These are phyloP conservation scores for Fusarium euwallaceae DNA, from an alignment of 2,329 filamentous ascomycete genomes.

Conservation along the genomic window DNA sequence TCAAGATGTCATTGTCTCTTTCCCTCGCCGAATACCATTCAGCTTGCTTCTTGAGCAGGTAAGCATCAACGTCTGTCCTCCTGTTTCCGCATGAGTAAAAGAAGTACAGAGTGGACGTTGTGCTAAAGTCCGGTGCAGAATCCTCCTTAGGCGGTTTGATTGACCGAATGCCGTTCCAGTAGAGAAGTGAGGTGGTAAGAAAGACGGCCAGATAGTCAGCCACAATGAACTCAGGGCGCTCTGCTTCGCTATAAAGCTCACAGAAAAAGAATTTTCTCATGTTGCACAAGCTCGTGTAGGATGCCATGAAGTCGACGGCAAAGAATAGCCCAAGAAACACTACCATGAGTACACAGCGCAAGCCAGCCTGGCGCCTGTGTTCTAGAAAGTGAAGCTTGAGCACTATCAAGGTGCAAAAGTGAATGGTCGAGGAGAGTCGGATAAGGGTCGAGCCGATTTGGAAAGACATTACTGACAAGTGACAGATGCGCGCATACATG, in stretches of 20 bases:
- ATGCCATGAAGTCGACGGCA: slow-evolving; percentile 10
- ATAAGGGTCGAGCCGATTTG: slow-evolving; percentile 11
- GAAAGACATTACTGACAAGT: slow-evolving; percentile 20
- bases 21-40: background rate
- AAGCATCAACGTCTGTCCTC: slow-evolving; percentile 7
- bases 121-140: background rate
- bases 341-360: slow-evolving; percentile 22
- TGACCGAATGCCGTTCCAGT: slow-evolving; percentile 28
- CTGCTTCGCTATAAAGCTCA: slow-evolving; percentile 6
- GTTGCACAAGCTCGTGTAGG: slow-evolving; percentile 14
- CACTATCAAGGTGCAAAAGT: slow-evolving; percentile 20
- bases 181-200: slow-evolving; percentile 5
- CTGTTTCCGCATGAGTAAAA: too few species aligned
- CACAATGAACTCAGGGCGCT: background rate
- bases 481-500: slow-evolving; percentile 27
- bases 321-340: slow-evolving; percentile 23
- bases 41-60: background rate
- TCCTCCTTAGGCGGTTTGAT: slow-evolving; percentile 1
- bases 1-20: background rate
- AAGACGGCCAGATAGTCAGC: background rate
- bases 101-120: background rate
- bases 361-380: slow-evolving; percentile 16
- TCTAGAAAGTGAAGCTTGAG: slow-evolving; percentile 30
- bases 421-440: slow-evolving; percentile 16
- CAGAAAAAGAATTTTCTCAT: slow-evolving; percentile 19